These are phyloP conservation scores for Daldinia sp. DNA, from an alignment of 2,329 filamentous ascomycete genomes.

Conservation along the genomic window DNA sequence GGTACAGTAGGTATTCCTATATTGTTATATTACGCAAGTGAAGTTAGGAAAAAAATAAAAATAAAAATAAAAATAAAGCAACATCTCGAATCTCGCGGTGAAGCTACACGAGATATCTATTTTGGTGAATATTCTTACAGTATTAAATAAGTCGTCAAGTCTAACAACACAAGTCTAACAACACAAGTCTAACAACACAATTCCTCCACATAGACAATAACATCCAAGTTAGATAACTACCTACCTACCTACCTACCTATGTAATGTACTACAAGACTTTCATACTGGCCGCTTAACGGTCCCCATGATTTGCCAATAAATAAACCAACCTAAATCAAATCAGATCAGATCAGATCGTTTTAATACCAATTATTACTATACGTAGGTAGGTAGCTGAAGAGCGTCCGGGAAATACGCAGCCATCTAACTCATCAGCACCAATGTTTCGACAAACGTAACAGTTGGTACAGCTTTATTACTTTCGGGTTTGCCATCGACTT, in stretches of 20 bases:
- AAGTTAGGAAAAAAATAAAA: slow-evolving; percentile 14
- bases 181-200: not conserved
- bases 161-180: not conserved
- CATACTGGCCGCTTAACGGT: not conserved
- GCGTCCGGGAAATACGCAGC: not conserved
- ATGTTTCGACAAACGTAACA: not conserved
- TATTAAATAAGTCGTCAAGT: not conserved
- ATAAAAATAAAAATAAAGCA: not conserved
- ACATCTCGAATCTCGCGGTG: slow-evolving; percentile 20
- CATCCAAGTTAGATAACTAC: no score
- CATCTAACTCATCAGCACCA: not conserved
- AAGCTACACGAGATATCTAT: not conserved
- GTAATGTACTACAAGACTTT: not conserved
- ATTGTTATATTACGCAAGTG: slow-evolving; percentile 11
- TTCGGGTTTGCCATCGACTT: not conserved
- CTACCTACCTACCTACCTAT: no score
- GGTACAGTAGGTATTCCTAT: no score
- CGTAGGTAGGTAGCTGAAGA: not conserved
- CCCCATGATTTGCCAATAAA: not conserved
- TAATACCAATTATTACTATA: not conserved
- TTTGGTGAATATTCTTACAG: not conserved
- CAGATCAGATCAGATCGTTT: no score
- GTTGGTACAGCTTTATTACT: not conserved
- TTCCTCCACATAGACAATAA: not conserved
- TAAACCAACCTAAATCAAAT: no score